Conservation (phyloP, 1,284 basidiomycete genomes). For the Tylopilus sp. region DNA sequence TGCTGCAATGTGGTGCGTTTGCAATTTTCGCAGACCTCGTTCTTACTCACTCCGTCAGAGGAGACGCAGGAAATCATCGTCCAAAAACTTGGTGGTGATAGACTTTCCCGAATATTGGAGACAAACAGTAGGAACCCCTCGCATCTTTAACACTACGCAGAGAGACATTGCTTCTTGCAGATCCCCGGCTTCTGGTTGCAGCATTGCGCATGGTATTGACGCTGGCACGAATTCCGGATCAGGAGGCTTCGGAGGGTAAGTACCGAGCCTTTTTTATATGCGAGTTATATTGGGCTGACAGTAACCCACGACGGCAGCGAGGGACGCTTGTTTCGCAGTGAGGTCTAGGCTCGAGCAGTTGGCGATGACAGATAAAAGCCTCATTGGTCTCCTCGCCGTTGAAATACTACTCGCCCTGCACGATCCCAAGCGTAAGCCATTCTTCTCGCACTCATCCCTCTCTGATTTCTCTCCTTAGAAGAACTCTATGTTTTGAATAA, state of each 20-base stretch:
- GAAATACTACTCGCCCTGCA: conserved; percentile 31
- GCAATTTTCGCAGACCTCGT: not conserved
- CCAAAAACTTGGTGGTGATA: conserved; percentile 24
- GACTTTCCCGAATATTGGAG: conserved; percentile 28
- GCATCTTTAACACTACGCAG: not conserved
- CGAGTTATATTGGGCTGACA: too few species aligned
- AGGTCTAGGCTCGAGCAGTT: conserved; percentile 22
- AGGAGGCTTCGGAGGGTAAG: conserved; percentile 18
- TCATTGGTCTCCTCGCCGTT: conserved; percentile 34
- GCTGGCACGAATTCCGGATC: conserved; percentile 13
- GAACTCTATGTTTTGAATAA: conserved; percentile 11
- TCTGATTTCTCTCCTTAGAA: conserved; percentile 3
- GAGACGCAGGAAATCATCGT: conserved; percentile 14
- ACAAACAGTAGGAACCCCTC: conserved; percentile 16
- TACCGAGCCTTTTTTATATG: not conserved
- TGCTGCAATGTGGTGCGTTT: conserved; percentile 34
- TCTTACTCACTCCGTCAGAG: conserved; percentile 17
- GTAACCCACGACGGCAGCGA: conserved; percentile 4
- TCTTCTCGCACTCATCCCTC: not conserved
- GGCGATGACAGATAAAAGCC: conserved; percentile 11
- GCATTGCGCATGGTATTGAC: conserved; percentile 32
- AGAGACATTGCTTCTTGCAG: conserved; percentile 15
- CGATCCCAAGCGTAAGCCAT: conserved; percentile 7
- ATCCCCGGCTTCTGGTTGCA: conserved; percentile 13
- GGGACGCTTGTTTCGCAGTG: conserved; percentile 12